Percentiles rank a stretch among this genome's conserved stretches.
Conservation (phyloP, 495 filamentous ascomycete species). For the Annulohypoxylon maeteangense region DNA sequence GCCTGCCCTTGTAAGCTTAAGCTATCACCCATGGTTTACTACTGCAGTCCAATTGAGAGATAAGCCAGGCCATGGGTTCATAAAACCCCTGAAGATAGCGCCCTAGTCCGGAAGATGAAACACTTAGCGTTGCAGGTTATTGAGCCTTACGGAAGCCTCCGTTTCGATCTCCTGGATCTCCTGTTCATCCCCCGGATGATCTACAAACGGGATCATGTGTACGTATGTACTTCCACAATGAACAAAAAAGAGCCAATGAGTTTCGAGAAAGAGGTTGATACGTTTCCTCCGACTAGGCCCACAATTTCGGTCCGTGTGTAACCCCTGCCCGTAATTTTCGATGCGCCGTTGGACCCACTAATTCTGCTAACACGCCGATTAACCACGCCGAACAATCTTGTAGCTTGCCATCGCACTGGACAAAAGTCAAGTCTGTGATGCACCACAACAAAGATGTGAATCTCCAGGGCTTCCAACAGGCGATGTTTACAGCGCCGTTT, state of each 20-base stretch:
- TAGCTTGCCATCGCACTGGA: not conserved
- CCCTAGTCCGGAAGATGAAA: conserved; percentile 17
- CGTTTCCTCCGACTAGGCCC: not conserved
- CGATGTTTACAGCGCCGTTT: too few relatives aligned
- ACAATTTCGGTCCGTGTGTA: conserved; percentile 3
- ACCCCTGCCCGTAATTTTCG: not conserved
- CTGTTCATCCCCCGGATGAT: conserved; percentile 18
- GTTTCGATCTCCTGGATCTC: conserved; percentile 25
- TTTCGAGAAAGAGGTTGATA: not conserved
- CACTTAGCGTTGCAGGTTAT: conserved; percentile 24
- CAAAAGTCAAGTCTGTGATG: not conserved
- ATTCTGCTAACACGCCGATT: not conserved
- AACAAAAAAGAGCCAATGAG: not conserved
- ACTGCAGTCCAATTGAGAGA: conserved; percentile 15
- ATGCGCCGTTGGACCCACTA: not conserved
- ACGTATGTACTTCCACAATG: not conserved
- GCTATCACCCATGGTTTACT: not conserved
- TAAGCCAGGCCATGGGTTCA: not conserved
- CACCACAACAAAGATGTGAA: too few relatives aligned
- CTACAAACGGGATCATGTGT: not conserved
- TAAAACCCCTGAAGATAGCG: conserved; percentile 6
- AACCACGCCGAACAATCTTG: not conserved
- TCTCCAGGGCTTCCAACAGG: too few relatives aligned
- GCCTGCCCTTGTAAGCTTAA: not conserved
- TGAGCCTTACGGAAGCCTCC: conserved; percentile 5